Base-by-base conservation (phyloP, 306 rosid genomes). In the Cicer bijugum region DNA sequence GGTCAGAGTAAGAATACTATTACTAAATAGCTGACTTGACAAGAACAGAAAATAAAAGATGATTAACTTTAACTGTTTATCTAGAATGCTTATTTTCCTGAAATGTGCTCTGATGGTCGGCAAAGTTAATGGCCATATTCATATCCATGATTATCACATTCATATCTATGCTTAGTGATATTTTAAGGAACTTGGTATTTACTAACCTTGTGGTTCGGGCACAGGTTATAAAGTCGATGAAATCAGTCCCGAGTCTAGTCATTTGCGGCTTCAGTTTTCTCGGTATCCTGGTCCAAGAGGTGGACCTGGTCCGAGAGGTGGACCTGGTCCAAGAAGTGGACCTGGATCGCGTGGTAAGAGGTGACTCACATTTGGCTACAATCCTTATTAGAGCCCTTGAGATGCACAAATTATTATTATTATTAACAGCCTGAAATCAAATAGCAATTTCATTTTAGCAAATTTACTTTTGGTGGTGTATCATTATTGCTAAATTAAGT, bases 211-310 rank as follows among this genome's bases (percentile, higher is more conserved):
- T 82, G 37, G 42, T 80, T 86, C 59, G 38, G 55, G 35, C 6
- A 20, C 90, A 93, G 98, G 96, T 65, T 90, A 90, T 67, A 84
- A 81, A 81, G 87, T 90, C 55, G 98, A 92, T 63, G 95, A 92
- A 82, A 84, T 82, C 39, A 80, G 73, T 67, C 84, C 89, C 0
- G 92, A 86, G 55, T 93, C 93, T 37, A 90, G 67, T 78, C 85
- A 85, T 70, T 72, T 93, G 86, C 81, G 91, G 85, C 90, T 93
- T 77, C 97, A 93, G 80, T 93, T 93, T 87, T 90, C 98, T 10
- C 84, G 97, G 69, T 85, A 46, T 83, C 97, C 98, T n/a, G 97
- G 98, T 51, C 97, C 96, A 7, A 87, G 98, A 78, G 56, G 84
- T 67, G 70, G 70, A 42, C 12, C 37, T 17, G 69, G 50, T 9